A percentile compares a stretch with the other conserved stretches of the same genome.
Evolutionary conservation across 2,329 filamentous ascomycete genomes (phyloP).

Genomic region (Chalaropsis ovoidea): DNA sequence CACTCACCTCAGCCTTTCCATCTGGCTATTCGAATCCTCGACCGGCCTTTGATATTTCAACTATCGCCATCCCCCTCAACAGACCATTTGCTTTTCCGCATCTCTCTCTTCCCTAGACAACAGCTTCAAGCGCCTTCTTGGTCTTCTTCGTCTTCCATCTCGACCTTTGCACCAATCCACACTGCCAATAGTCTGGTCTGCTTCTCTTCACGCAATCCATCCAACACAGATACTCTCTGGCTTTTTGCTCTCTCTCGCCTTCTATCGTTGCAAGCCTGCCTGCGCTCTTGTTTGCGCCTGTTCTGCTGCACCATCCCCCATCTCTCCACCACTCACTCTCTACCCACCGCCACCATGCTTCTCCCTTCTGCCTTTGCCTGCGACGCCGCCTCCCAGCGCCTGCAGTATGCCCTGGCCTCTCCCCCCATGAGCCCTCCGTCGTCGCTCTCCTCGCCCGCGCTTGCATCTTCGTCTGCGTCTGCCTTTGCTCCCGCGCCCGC

Average conservation of each 20-base stretch:
- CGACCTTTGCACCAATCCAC: slow-evolving; percentile 4
- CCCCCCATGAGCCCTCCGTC: slow-evolving; percentile 48
- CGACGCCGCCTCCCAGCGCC: slow-evolving; percentile 45
- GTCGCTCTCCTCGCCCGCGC: too few relatives aligned
- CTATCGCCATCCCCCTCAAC: slow-evolving; percentile 19
- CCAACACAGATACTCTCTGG: background rate
- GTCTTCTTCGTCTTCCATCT: background rate
- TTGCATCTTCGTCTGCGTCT: background rate
- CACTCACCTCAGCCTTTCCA: background rate
- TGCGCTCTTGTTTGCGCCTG: too few relatives aligned
- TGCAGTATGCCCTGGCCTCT: slow-evolving; percentile 43
- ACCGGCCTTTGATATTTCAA: slow-evolving; percentile 21
- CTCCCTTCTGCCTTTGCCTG: slow-evolving; percentile 50
- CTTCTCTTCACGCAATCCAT: slow-evolving; percentile 14
- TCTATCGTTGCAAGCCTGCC: too few relatives aligned
- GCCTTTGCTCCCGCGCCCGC: slow-evolving; percentile 27
- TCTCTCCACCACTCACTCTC: background rate
- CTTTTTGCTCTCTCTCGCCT: too few relatives aligned
- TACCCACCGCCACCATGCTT: slow-evolving; percentile 38
- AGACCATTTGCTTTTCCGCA: slow-evolving; percentile 4
- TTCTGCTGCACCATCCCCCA: background rate
- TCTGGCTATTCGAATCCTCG: background rate
- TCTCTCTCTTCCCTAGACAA: slow-evolving; percentile 13
- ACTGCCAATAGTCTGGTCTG: slow-evolving; percentile 17
- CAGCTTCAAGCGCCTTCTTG: background rate